Evolutionary conservation across 139 green algal genomes (phyloP).

Genomic region (Mychonastes homosphaera): DNA sequence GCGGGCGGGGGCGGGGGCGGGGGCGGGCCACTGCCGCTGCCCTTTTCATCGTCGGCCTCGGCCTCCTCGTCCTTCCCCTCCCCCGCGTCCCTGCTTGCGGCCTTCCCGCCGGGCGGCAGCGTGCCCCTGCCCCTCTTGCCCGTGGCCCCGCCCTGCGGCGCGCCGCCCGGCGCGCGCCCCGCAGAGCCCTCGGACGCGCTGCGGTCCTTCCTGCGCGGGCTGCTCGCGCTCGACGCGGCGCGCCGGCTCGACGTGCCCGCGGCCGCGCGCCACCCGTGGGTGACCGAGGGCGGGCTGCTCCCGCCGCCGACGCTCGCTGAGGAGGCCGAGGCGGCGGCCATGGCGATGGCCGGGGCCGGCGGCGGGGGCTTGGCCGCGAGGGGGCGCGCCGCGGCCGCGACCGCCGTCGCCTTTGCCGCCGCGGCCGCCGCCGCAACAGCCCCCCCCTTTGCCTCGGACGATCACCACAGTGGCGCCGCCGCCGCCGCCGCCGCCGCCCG

Average conservation of each 20-base stretch:
- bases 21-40: constrained; percentile 5
- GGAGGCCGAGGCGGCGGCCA: not conserved
- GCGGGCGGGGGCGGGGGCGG: too few relatives aligned
- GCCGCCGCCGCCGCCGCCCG: not conserved
- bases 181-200: constrained; percentile 14
- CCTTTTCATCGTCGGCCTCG: not conserved
- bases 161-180: not conserved
- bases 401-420: not conserved
- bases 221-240: constrained; percentile 29
- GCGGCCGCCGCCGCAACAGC: not conserved
- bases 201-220: constrained; percentile 11
- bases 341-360: not conserved
- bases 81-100: constrained; percentile 8
- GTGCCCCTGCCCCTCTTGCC: not conserved
- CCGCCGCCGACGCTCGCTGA: constrained; percentile 12
- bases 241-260: constrained; percentile 25
- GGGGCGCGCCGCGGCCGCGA: not conserved
- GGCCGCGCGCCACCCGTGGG: constrained; percentile 25
- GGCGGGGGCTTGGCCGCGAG: not conserved
- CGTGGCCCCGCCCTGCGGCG: not conserved
- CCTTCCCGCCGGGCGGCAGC: not conserved
- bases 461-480: not conserved
- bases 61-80: not conserved
- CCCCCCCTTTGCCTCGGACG: not conserved
- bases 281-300: constrained; percentile 15